A percentile compares a stretch with the other conserved stretches of the same genome.
Evolutionary conservation across 352 stramenopile genomes (phyloP).

Genomic region (Thraustochytrium aureum): DNA sequence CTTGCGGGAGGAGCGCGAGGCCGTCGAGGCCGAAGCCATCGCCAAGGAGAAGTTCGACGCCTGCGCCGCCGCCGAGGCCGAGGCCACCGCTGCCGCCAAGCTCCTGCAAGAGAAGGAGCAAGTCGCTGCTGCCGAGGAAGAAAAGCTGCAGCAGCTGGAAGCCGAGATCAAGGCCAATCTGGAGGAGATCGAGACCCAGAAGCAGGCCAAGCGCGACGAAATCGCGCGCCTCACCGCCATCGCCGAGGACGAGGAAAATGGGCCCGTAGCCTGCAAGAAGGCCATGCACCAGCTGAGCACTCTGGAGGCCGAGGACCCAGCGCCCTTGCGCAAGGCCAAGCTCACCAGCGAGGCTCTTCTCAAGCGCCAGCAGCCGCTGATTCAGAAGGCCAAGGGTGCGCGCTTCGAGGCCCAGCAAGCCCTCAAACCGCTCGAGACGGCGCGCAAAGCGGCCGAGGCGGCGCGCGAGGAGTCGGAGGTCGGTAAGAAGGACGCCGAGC

Average conservation of each 20-base stretch:
- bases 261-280: constrained; percentile 24
- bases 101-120: background rate
- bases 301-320: constrained; percentile 29
- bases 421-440: constrained; percentile 35
- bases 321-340: constrained; percentile 28
- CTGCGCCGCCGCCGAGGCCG: background rate
- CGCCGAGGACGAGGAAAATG: constrained; percentile 33
- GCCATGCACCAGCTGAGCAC: constrained; percentile 42
- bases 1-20: constrained; percentile 40
- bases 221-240: constrained; percentile 31
- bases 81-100: constrained; percentile 24
- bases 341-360: constrained; percentile 48
- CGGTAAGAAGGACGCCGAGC: background rate
- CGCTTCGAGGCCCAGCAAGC: constrained; percentile 35
- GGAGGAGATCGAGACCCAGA: constrained; percentile 25
- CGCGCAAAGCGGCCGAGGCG: background rate
- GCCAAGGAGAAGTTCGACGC: constrained; percentile 11
- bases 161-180: constrained; percentile 37
- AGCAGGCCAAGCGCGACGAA: constrained; percentile 34
- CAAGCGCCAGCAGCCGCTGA: constrained; percentile 16
- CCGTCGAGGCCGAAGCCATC: constrained; percentile 35
- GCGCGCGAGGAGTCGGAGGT: constrained; percentile 15
- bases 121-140: constrained; percentile 1
- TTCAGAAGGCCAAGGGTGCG: constrained; percentile 36
- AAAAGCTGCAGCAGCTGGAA: constrained; percentile 28